Evolutionary conservation across 164 flowering plant genomes (phyloP).

Genomic region (Umbilicus rupestris): DNA sequence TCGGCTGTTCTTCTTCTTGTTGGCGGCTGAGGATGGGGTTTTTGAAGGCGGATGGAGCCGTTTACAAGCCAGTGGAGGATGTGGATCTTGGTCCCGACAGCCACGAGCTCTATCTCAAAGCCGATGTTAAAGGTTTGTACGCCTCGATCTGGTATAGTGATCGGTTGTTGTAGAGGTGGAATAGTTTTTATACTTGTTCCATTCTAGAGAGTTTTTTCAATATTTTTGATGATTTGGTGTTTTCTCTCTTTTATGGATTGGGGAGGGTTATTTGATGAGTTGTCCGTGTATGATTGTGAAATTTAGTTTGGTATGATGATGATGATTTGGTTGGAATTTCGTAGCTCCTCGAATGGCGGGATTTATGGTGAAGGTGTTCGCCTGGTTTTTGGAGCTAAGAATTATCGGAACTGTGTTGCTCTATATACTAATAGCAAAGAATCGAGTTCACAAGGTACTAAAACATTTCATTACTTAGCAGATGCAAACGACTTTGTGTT

Average conservation of each 20-base stretch:
- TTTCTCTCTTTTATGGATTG: too few relatives aligned
- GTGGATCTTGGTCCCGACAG: constrained; percentile 43
- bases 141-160: neutral
- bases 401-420: constrained; percentile 42
- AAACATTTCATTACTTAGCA: neutral
- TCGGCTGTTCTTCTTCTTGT: neutral
- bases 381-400: constrained; percentile 60
- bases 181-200: neutral
- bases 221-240: too few relatives aligned
- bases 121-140: constrained; percentile 56
- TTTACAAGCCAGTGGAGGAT: constrained; percentile 42
- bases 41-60: constrained; percentile 18
- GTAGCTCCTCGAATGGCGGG: constrained; percentile 91
- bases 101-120: constrained; percentile 33
- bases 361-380: constrained; percentile 48
- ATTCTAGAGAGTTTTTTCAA: too few relatives aligned
- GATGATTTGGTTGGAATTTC: constrained; percentile 2
- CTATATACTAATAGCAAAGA: constrained; percentile 50
- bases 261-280: too few relatives aligned
- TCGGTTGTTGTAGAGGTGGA: neutral
- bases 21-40: constrained; percentile 25
- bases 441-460: constrained; percentile 71
- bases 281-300: neutral
- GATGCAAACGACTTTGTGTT: neutral
- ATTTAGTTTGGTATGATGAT: neutral